phyloP scores from a whole-genome alignment of 129 eudicot genomes.

The Escallonia herrerae region DNA sequence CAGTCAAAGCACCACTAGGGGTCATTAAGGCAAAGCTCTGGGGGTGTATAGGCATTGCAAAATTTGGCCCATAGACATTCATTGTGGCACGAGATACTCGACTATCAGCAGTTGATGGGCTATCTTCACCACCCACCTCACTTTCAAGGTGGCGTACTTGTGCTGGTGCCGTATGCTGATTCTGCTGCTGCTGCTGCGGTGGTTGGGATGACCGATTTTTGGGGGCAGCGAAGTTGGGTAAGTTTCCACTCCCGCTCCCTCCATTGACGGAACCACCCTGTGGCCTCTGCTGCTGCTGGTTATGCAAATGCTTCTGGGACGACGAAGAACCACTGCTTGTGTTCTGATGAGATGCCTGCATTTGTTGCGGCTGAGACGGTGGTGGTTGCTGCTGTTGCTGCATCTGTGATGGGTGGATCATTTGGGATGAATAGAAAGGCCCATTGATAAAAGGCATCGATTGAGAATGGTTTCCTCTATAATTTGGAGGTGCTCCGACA shows the following conservation, averaged over 20 bases:
- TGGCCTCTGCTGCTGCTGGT: conserved; percentile 63
- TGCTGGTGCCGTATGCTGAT: conserved; percentile 35
- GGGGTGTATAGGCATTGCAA: conserved; percentile 64
- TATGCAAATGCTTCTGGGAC: conserved; percentile 75
- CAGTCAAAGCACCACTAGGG: conserved; percentile 34
- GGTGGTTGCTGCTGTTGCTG: conserved; percentile 51
- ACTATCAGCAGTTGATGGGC: conserved; percentile 71
- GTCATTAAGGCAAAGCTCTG: conserved; percentile 58
- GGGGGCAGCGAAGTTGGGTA: conserved; percentile 44
- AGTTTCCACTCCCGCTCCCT: conserved; percentile 39
- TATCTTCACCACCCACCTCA: conserved; percentile 68
- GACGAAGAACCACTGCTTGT: conserved; percentile 58
- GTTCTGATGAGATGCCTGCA: conserved; percentile 53
- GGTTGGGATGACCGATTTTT: conserved; percentile 42
- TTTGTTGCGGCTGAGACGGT: conserved; percentile 47
- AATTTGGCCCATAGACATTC: conserved; percentile 71
- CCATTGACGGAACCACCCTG: conserved; percentile 43
- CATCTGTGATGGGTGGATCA: conserved; percentile 86
- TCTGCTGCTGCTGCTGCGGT: conserved; percentile 27
- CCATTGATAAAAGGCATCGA: conserved; percentile 77
- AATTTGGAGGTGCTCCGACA: conserved; percentile 74
- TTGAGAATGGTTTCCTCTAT: conserved; percentile 68
- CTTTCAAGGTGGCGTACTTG: conserved; percentile 49
- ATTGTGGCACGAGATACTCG: conserved; percentile 48
- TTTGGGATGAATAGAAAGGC: conserved; percentile 71